Evolutionary conservation across 352 stramenopile genomes (phyloP), one percentile per base, ranked within the genome.

Genomic region (Globisporangium emineosum): DNA sequence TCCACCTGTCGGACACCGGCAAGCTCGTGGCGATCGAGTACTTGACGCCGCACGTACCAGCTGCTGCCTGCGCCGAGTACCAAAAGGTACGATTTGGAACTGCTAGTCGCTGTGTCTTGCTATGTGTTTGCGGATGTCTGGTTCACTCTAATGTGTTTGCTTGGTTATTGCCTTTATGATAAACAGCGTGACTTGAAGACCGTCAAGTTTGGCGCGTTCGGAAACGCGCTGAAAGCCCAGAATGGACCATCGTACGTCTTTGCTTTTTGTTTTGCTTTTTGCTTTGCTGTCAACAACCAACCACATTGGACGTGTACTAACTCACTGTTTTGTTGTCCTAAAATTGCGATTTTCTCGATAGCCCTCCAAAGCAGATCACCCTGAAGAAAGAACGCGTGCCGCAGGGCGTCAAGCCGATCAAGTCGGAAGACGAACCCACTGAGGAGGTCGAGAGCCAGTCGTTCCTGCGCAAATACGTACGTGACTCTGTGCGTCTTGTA

Each of bases 21-120:
- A 85, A 92, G 63, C 74, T 94, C n/a, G 65, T 93, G 27, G 77
- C 80, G 27, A 91, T 94, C 49, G 86, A 94, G 63, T 94, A 90
- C 67, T 73, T 90, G 47, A 92, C 86, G 60, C 81, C 85, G 8
- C 81, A 81, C 58, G 42, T 91, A 53, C 55, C 64, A 15, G 52
- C 69, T 0, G 62, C 63, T 1, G 66, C 66, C 5, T 94, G 83
- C 47, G 53, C 61, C 29, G 77, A 83, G 62, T 80, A 85, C 65
- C 63, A 78, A 43, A 88, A 83, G 70, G 78, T 88, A 29, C n/a
- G n/a, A 13, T 65, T 60, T 19, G 19, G 0, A 3, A 29, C 30
- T 21, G 2, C 54, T 12, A 5, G 5, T 50, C 3, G n/a, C 9
- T 9, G 9, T 37, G 32, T 37, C 32, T 7, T 37, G 1, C 32